A percentile compares a stretch with the other conserved stretches of the same genome.
Evolutionary conservation across 2,329 filamentous ascomycete genomes (phyloP).

Genomic region (Penicillium sp.): DNA sequence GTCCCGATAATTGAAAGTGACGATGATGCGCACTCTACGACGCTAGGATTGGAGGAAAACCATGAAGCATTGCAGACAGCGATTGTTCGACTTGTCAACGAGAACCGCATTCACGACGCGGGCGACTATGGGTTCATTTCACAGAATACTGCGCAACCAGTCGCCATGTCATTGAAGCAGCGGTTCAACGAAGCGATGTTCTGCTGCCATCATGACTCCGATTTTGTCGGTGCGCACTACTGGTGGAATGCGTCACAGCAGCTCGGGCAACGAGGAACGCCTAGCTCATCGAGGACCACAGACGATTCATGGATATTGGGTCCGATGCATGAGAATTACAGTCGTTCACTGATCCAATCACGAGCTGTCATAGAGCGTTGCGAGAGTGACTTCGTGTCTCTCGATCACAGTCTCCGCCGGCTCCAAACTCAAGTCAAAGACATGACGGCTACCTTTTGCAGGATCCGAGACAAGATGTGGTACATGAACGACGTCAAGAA

Average conservation of each 20-base stretch:
- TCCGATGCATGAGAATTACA: conserved; percentile 65
- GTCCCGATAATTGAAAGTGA: conserved; percentile 58
- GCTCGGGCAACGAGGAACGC: conserved; percentile 60
- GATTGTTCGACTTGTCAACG: conserved; percentile 74
- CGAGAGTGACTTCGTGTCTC: conserved; percentile 62
- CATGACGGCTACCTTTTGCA: conserved; percentile 70
- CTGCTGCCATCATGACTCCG: conserved; percentile 72
- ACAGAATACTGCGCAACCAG: not conserved
- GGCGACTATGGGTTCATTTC: conserved; percentile 17
- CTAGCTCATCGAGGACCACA: conserved; percentile 47
- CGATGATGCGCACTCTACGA: conserved; percentile 34
- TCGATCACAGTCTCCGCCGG: conserved; percentile 77
- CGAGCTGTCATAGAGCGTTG: conserved; percentile 35
- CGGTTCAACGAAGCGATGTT: conserved; percentile 65
- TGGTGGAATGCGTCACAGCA: conserved; percentile 82
- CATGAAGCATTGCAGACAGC: conserved; percentile 79
- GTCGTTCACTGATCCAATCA: conserved; percentile 33
- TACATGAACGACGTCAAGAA: conserved; percentile 92
- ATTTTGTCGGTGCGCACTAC: conserved; percentile 78
- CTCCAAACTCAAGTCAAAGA: conserved; percentile 71
- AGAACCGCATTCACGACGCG: conserved; percentile 73
- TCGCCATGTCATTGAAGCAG: conserved; percentile 31
- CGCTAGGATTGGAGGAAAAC: conserved; percentile 67
- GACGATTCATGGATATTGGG: conserved; percentile 69
- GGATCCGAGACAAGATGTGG: conserved; percentile 96